Percentiles rank a stretch among this genome's conserved stretches.
phyloP scores from a whole-genome alignment of 2,329 filamentous ascomycete genomes.

The Fusarium sterilihyphosum region DNA sequence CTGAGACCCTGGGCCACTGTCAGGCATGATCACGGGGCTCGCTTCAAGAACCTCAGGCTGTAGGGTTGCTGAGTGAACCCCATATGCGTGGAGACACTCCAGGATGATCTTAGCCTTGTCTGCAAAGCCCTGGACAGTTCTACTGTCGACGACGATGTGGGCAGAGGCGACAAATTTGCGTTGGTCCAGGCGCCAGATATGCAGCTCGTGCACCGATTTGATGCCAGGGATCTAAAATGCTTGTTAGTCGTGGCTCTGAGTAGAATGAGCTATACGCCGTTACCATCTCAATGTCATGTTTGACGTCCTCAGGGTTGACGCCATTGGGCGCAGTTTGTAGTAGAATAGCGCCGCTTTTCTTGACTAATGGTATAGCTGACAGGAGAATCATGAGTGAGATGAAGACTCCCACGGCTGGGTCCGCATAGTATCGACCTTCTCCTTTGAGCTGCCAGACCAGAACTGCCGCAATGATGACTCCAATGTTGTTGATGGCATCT shows the following conservation, averaged over 20 bases:
- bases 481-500: slow-evolving; percentile 80
- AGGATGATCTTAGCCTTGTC: slow-evolving; percentile 68
- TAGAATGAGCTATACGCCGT: background rate
- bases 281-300: slow-evolving; percentile 74
- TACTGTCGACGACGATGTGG: slow-evolving; percentile 71
- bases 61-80: slow-evolving; percentile 76
- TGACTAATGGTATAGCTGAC: slow-evolving; percentile 70
- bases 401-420: slow-evolving; percentile 73
- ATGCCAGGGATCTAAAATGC: slow-evolving; percentile 71
- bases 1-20: slow-evolving; percentile 11
- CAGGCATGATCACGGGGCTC: slow-evolving; percentile 17
- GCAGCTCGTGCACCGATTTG: slow-evolving; percentile 74
- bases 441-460: slow-evolving; percentile 74
- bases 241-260: slow-evolving; percentile 20
- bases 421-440: slow-evolving; percentile 72
- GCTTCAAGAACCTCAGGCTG: slow-evolving; percentile 66
- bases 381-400: slow-evolving; percentile 79
- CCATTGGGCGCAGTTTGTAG: slow-evolving; percentile 72
- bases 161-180: slow-evolving; percentile 75
- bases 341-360: slow-evolving; percentile 70
- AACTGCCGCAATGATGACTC: slow-evolving; percentile 75
- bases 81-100: slow-evolving; percentile 78
- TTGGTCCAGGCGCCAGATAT: slow-evolving; percentile 79
- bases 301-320: slow-evolving; percentile 69
- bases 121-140: slow-evolving; percentile 67